Evolutionary conservation across 202 grass and related monocot species (phyloP), one percentile per base, ranked within the genome.

Genomic region (Eragrostis tef): DNA sequence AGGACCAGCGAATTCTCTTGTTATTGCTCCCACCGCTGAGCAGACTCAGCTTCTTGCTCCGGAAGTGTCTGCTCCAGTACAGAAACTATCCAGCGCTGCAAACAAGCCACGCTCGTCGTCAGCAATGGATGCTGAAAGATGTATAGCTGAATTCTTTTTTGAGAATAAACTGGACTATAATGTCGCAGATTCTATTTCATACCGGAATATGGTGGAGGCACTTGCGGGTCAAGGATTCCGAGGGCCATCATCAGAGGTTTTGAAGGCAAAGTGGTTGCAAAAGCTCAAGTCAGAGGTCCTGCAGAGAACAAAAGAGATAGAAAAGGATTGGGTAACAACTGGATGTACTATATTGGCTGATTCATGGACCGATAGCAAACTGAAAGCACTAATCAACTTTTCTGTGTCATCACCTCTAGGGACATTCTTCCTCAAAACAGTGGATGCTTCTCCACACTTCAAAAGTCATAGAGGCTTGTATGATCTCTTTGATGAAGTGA

Each of bases 381-480:
- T 81, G 31, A 90, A 86, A 93, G 88, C 90, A 61, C 80, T 95
- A 11, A 95, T 98, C 48, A 98, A 87, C 61, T 95, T 93, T 58
- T 98, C 90, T 61, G 87, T 94, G 11, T 93, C 92, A 14, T 95
- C 90, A 82, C 88, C 95, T 11, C 74, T 95, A 64, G 95, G 95
- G 50, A 90, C 88, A n/a, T 98, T 98, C 81, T 98, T 98, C 85
- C 90, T 95, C 72, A 95, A 95, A 77, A 93, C 90, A 50, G 90
- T 93, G 22, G 92, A 98, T 72, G 92, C 95, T 59, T 95, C 95
- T 63, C 42, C 77, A 34, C 88, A 93, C 73, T 88, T 93, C 25
- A 94, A 95, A 86, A 95, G 78, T 66, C 67, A 91, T 42, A 93
- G 93, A 73, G 87, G 80, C 41, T 45, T 95, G 53, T 98, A 90